Evolutionary conservation across 2,329 filamentous ascomycete genomes (phyloP), one percentile per base, ranked within the genome.

Genomic region (Alternaria hordeiaustralica): DNA sequence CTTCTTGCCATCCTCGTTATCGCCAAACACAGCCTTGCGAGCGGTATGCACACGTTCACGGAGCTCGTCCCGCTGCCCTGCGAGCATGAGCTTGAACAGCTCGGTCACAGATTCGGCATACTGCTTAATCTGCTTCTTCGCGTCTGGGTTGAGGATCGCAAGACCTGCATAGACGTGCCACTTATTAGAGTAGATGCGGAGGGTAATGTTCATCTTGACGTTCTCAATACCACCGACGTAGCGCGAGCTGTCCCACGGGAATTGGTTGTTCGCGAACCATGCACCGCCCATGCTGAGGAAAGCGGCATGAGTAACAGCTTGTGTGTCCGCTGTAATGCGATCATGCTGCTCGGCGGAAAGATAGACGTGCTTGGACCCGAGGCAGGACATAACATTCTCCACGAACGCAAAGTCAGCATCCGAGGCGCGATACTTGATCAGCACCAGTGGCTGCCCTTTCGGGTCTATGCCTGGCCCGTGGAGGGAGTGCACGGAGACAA

Each of bases 121-220:
- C 84, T 98, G 94, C 60, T 91, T 88, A 75, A 99, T 98, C 82
- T 99, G 96, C 79, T 91, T 87, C 79, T 92, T 92, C 4, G 96
- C 96, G 62, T 94, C 91, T 0, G 96, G 96, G 79, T 99, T 99
- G 62, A 99, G 87, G 76, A 99, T 99, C 11, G 96, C 96, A 9
- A 99, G 90, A 0, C 96, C 96, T 20, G 96, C 96, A 80, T 99
- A 99, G 61, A 99, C 96, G 83, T 99, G 96, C 96, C 96, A 99
- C 81, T 98, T 99, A 81, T 97, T 97, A 64, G 91, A 90, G 84
- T 98, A 99, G 82, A 99, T 98, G 72, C 96, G 94, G 70, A 99
- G 85, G 71, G 94, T 98, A 71, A 98, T 90, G 83, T 99, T 99
- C 84, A 98, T 97, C 84, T 99, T 99, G 74, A 98, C 95, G 80